Evolutionary conservation across 768 basidiomycete species (phyloP).

Genomic region (Strobilomyces echinocephalus): DNA sequence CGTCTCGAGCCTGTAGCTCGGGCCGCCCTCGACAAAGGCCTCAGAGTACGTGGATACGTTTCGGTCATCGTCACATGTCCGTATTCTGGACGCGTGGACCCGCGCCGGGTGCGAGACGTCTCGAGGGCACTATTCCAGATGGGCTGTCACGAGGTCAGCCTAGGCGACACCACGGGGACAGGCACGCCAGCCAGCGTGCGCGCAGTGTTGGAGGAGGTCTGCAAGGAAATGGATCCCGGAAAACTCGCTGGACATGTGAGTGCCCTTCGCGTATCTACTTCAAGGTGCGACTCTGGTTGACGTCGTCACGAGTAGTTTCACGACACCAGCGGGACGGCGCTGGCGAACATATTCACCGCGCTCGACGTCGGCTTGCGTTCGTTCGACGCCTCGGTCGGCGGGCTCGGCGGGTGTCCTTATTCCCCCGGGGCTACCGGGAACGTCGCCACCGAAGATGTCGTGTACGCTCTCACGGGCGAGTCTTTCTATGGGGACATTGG

Average conservation of each 20-base stretch:
- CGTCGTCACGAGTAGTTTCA: conserved; percentile 54
- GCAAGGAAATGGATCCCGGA: conserved; percentile 52
- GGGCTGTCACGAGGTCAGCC: conserved; percentile 91
- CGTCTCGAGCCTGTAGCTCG: conserved; percentile 58
- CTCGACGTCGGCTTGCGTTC: conserved; percentile 73
- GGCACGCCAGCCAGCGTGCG: conserved; percentile 69
- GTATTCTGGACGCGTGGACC: conserved; percentile 74
- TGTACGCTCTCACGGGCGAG: conserved; percentile 74
- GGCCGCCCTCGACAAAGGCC: conserved; percentile 52
- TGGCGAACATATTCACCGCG: conserved; percentile 70
- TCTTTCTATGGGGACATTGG: conserved; percentile 45
- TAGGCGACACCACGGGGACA: conserved; percentile 89
- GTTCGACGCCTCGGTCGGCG: conserved; percentile 80
- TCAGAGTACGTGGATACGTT: conserved; percentile 81
- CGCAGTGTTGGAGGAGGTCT: conserved; percentile 67
- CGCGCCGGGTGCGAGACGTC: conserved; percentile 59
- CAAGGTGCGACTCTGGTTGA: background rate
- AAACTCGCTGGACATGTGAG: conserved; percentile 60
- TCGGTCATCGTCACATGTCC: conserved; percentile 83
- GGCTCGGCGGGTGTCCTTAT: conserved; percentile 93
- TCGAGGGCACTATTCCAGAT: conserved; percentile 71
- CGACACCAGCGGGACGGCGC: conserved; percentile 83
- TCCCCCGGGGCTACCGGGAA: conserved; percentile 96
- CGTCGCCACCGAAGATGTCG: conserved; percentile 87
- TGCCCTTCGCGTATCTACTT: conserved; percentile 32